Percentiles rank a stretch among this genome's conserved stretches.
Evolutionary conservation across 345 rosid genomes (phyloP).

Genomic region (Populus ilicifolia): DNA sequence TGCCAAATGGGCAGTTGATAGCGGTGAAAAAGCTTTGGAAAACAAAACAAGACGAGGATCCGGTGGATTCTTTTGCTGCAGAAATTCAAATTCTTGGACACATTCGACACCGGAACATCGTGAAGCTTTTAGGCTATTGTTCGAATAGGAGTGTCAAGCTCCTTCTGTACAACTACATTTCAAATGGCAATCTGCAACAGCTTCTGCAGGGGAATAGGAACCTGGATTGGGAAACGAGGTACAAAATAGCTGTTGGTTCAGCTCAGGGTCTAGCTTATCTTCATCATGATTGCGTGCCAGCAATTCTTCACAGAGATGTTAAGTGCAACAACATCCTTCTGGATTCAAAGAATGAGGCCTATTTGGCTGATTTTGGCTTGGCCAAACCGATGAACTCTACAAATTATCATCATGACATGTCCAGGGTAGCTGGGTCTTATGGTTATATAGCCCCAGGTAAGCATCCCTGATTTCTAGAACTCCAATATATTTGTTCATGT

Average conservation of each 20-base stretch:
- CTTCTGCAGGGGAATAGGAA: slow-evolving; percentile 58
- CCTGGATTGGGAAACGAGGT: slow-evolving; percentile 87
- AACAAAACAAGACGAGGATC: slow-evolving; percentile 55
- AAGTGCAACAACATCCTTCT: slow-evolving; percentile 89
- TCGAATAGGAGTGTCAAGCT: slow-evolving; percentile 83
- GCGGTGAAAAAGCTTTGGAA: slow-evolving; percentile 94
- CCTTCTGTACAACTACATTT: slow-evolving; percentile 74
- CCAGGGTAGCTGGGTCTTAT: slow-evolving; percentile 86
- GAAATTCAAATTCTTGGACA: slow-evolving; percentile 91
- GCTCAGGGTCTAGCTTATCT: slow-evolving; percentile 95
- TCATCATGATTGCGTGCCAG: slow-evolving; percentile 85
- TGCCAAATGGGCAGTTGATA: slow-evolving; percentile 68
- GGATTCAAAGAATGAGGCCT: slow-evolving; percentile 78
- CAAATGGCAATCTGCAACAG: slow-evolving; percentile 82
- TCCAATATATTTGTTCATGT: background rate
- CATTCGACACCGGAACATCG: slow-evolving; percentile 84
- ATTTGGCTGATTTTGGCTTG: slow-evolving; percentile 82
- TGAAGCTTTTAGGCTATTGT: slow-evolving; percentile 81
- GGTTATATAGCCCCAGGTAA: slow-evolving; percentile 97
- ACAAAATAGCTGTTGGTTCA: slow-evolving; percentile 82
- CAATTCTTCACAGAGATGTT: slow-evolving; percentile 87
- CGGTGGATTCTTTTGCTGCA: slow-evolving; percentile 74
- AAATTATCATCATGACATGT: slow-evolving; percentile 69
- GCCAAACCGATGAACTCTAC: slow-evolving; percentile 84
- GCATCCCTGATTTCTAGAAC: background rate